Conservation (phyloP, 805 yeast genomes). For the Wickerhamomyces subpelliculosus region DNA sequence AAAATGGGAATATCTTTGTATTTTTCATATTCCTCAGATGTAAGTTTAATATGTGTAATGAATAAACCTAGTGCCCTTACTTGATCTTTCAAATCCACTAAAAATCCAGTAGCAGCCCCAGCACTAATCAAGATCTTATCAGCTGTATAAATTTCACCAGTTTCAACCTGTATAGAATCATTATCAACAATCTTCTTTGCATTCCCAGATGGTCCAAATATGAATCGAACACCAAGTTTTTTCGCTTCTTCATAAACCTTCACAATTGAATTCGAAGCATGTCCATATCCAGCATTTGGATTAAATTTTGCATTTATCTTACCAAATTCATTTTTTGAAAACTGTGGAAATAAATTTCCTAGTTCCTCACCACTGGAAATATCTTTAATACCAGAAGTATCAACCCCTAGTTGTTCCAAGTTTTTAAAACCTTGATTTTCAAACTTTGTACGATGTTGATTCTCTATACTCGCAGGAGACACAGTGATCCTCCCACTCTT, state of each 20-base stretch:
- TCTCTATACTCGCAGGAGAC: conserved; percentile 22
- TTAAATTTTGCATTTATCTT: conserved; percentile 26
- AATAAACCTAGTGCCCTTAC: conserved; percentile 31
- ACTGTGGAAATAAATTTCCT: conserved; percentile 21
- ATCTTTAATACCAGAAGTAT: conserved; percentile 20
- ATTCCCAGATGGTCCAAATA: conserved; percentile 26
- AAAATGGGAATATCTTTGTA: conserved; percentile 35
- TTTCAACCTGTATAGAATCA: conserved; percentile 15
- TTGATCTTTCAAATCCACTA: conserved; percentile 26
- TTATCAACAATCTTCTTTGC: conserved; percentile 12
- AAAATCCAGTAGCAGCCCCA: conserved; percentile 32
- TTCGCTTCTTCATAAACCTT: conserved; percentile 25
- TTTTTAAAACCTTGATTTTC: conserved; percentile 31
- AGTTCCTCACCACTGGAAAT: conserved; percentile 26
- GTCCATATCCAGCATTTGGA: conserved; percentile 36
- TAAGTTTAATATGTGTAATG: conserved; percentile 30
- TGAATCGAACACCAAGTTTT: conserved; percentile 27
- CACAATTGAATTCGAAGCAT: conserved; percentile 31
- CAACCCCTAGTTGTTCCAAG: conserved; percentile 21
- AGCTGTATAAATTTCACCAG: conserved; percentile 21
- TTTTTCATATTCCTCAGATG: conserved; percentile 26
- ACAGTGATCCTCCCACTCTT: conserved; percentile 37
- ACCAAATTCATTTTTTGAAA: conserved; percentile 19
- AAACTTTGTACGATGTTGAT: conserved; percentile 28
- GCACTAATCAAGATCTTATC: conserved; percentile 26